These are phyloP conservation scores for Chrysopogon serrulatus DNA, from an alignment of 176 grass and related monocot genomes.

Conservation along the genomic window DNA sequence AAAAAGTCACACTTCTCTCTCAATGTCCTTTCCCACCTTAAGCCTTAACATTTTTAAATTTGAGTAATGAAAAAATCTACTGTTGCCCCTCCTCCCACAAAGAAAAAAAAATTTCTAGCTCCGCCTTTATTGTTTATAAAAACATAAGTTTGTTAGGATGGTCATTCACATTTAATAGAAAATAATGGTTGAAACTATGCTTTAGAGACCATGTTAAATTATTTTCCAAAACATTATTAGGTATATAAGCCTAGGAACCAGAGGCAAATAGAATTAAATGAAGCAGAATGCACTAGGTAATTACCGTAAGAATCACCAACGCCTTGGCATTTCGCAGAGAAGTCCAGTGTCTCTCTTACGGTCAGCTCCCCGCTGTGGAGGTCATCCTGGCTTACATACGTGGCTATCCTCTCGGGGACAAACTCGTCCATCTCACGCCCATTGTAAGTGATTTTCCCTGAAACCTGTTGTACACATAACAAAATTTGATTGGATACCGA, in stretches of 20 bases:
- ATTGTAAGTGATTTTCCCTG: constrained; percentile 59
- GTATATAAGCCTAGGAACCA: too few species aligned
- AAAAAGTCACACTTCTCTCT: too few species aligned
- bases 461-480: not conserved
- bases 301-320: constrained; percentile 38
- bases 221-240: too few species aligned
- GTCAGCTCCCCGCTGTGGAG: constrained; percentile 62
- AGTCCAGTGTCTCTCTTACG: constrained; percentile 54
- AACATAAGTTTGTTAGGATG: too few species aligned
- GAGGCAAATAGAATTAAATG: not conserved
- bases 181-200: too few species aligned
- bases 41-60: too few species aligned
- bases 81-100: not conserved
- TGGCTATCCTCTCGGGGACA: constrained; percentile 26
- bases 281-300: not conserved
- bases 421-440: constrained; percentile 53
- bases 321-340: constrained; percentile 56
- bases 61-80: too few species aligned
- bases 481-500: not conserved
- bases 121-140: too few species aligned
- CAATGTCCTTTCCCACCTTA: too few species aligned
- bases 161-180: too few species aligned
- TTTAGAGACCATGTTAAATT: too few species aligned
- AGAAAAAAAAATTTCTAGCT: not conserved
- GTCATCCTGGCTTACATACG: constrained; percentile 60